Percentiles rank a stretch among this genome's conserved stretches.
These are phyloP conservation scores for Didymella exigua DNA, from an alignment of 2,329 filamentous ascomycete genomes.

Conservation along the genomic window DNA sequence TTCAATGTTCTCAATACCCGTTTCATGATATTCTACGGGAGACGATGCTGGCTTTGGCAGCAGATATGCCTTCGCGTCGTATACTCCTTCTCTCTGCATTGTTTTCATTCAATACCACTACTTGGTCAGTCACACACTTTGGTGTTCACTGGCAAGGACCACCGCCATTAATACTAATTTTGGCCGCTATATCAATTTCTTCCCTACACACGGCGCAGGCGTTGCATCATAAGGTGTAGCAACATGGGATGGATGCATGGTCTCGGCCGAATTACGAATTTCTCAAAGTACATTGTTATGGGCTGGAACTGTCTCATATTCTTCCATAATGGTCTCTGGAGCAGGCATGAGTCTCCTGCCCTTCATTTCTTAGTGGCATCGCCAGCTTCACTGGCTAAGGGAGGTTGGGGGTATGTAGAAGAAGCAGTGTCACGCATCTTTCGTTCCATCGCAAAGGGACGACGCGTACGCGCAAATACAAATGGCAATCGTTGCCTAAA, in stretches of 20 bases:
- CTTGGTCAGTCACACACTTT: neutral
- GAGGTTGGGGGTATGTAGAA: constrained; percentile 6
- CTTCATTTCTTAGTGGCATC: constrained; percentile 10
- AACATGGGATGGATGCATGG: constrained; percentile 8
- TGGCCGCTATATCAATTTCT: constrained; percentile 1
- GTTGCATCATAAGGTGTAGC: constrained; percentile 15
- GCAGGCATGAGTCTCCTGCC: constrained; percentile 6
- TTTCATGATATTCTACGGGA: neutral
- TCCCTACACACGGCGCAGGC: constrained; percentile 7
- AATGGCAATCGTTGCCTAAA: constrained; percentile 7
- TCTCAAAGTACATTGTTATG: constrained; percentile 16
- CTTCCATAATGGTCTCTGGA: constrained; percentile 14
- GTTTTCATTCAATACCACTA: constrained; percentile 1
- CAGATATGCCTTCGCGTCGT: neutral
- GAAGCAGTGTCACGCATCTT: constrained; percentile 6
- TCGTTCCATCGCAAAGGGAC: constrained; percentile 3
- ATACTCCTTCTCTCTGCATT: neutral
- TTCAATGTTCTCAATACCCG: neutral
- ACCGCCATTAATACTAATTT: constrained; percentile 14
- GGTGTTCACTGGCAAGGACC: neutral
- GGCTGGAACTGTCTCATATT: constrained; percentile 16
- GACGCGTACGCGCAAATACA: constrained; percentile 13
- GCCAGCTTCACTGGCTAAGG: constrained; percentile 4
- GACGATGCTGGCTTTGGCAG: neutral
- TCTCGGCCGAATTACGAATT: constrained; percentile 14